Evolutionary conservation across 768 basidiomycete genomes (phyloP), one percentile per base, ranked within the genome.

Genomic region (Boletus pseudopeckii): DNA sequence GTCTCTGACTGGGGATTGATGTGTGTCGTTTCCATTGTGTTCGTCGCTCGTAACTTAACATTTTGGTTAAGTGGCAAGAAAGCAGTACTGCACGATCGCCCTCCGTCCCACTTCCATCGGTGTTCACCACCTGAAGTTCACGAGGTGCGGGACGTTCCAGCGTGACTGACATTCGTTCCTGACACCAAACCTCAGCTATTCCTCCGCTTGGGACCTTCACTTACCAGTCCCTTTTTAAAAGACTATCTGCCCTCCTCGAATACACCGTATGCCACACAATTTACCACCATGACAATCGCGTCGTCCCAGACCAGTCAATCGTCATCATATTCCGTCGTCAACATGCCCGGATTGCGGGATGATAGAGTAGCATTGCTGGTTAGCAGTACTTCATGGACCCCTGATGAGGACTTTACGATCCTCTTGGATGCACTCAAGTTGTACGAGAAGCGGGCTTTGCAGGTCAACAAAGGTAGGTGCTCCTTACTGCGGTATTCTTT

Each of bases 301-400:
- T 55, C 69, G 13, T 63, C 54, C 1, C 47, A 10, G 34, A 24
- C 17, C 63, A 76, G 18, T 59, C 68, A 40, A 54, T 68, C 45
- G 1, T 53, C 60, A 8, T 50, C 39, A 18, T 57, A 64, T 40
- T 49, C 54, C 22, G 24, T 42, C 30, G 50, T 66, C 26, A 64
- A 61, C 36, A 68, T 75, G 62, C 83, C 88, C 5, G 64, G 64
- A n/a, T 70, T 83, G 24, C 80, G 90, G 33, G 62, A 72, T 2
- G 90, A 92, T 57, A 77, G 95, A 52, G 92, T 93, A 5, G 94
- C 92, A 1, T 73, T 98, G 2, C 59, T 98, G 17, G 85, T 99
- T 26, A 92, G 90, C 22, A 91, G 92, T 59, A 99, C 97, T 1
- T 93, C 90, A 15, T 98, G 96, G 96, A 98, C 97, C 1, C 83